Percentiles rank a stretch among this genome's conserved stretches.
Conservation (phyloP, 2,329 filamentous ascomycete genomes). For the Trichoderma simmonsii region DNA sequence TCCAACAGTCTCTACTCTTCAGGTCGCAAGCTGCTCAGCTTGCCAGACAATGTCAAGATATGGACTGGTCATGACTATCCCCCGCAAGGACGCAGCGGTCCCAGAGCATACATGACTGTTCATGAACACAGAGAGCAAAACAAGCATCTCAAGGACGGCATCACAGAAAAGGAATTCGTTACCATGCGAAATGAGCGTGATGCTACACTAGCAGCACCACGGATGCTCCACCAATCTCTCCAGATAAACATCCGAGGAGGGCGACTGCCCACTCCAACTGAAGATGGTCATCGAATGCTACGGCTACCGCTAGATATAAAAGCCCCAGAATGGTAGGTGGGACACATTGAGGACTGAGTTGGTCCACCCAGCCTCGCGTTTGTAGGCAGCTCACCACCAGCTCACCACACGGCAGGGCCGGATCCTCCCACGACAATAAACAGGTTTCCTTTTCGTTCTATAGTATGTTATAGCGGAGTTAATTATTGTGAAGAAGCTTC, state of each 20-base stretch:
- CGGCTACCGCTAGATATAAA: constrained; percentile 35
- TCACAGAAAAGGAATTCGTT: constrained; percentile 44
- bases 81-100: constrained; percentile 34
- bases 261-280: constrained; percentile 35
- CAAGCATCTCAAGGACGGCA: constrained; percentile 45
- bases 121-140: constrained; percentile 45
- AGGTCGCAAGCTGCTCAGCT: constrained; percentile 38
- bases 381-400: neutral
- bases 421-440: too few relatives aligned
- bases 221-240: constrained; percentile 48
- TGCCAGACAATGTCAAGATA: constrained; percentile 45
- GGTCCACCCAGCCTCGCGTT: neutral
- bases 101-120: constrained; percentile 44
- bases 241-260: constrained; percentile 54
- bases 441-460: too few relatives aligned
- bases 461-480: too few relatives aligned
- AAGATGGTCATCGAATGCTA: constrained; percentile 32
- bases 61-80: constrained; percentile 56
- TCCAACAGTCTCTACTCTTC: constrained; percentile 44
- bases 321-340: neutral
- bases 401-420: too few relatives aligned
- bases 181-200: constrained; percentile 43
- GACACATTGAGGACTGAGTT: too few relatives aligned
- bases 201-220: constrained; percentile 40
- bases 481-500: too few relatives aligned